Evolutionary conservation across 306 rosid species (phyloP), one percentile per base, ranked within the genome.

Genomic region (Citrullus amarus): DNA sequence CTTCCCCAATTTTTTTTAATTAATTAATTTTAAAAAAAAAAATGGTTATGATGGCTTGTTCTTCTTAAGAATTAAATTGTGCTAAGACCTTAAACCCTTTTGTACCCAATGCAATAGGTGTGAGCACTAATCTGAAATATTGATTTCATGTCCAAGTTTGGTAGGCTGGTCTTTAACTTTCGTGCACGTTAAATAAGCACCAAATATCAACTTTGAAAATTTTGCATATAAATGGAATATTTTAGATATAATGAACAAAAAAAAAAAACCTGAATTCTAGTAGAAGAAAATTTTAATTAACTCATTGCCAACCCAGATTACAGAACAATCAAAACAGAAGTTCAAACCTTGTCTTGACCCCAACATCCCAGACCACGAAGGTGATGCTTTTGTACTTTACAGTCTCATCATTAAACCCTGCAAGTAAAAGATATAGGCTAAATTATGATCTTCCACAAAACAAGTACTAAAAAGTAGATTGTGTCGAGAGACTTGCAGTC

Each of bases 371-470:
- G 75, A 95, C 99, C 2, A 97, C 92, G 93, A 95, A 95, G 89
- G 97, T 95, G 79, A 95, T 95, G 88, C 92, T 95, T 87, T 95
- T 95, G 89, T 95, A 95, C 72, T 95, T 97, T 72, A 95, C 99
- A 8, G 99, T 95, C 89, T 95, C 99, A 84, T 91, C 99, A 81
- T 92, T 96, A 86, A 96, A 96, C 79, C 97, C 99, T 92, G 83
- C 61, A 73, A 79, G 62, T 78, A 76, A 62, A 53, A 56, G 13
- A 9, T 22, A 11, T 32, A 6, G n/a, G 38, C 62, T 46, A 30
- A 77, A 20, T 59, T 51, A 28, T 10, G 9, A 43, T 20, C n/a
- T 70, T 44, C 34, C 20, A 6, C 2, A 1, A 46, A 70, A 12
- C 11, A 70, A 2, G 17, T 44, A 39, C 57, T 13, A 20, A 44